Evolutionary conservation across 1,284 basidiomycete genomes (phyloP).

Genomic region (Heterobasidion irregulare): DNA sequence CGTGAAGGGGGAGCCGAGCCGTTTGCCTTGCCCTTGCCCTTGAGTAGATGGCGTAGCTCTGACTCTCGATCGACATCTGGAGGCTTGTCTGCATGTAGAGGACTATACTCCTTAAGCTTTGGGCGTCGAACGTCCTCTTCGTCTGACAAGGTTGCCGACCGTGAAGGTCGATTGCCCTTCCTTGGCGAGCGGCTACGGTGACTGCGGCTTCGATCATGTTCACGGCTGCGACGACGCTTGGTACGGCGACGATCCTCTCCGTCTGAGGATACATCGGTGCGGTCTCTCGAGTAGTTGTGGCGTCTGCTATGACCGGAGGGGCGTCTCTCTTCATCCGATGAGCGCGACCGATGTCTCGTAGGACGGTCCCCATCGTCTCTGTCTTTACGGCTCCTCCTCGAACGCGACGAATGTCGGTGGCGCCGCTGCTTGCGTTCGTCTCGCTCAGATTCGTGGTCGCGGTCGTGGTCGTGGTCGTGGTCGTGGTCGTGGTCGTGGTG

Average conservation of each 20-base stretch:
- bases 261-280: neutral
- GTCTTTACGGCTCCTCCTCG: neutral
- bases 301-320: neutral
- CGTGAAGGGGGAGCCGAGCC: conserved; percentile 12
- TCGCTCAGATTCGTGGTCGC: conserved; percentile 1
- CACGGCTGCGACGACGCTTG: neutral
- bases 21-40: conserved; percentile 24
- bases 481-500: neutral
- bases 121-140: neutral
- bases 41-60: conserved; percentile 17
- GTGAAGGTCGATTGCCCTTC: conserved; percentile 1
- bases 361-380: neutral
- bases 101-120: conserved; percentile 1
- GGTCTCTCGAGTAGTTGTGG: neutral
- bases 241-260: neutral
- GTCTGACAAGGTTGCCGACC: conserved; percentile 9
- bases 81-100: conserved; percentile 15
- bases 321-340: neutral
- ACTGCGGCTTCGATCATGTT: neutral
- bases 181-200: conserved; percentile 3
- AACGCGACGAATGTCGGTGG: conserved; percentile 14
- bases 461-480: neutral
- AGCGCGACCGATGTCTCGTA: neutral
- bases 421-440: conserved; percentile 15
- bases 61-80: conserved; percentile 13